phyloP scores from a whole-genome alignment of 2,329 filamentous ascomycete species.

The Drechslerella coelobrocha region DNA sequence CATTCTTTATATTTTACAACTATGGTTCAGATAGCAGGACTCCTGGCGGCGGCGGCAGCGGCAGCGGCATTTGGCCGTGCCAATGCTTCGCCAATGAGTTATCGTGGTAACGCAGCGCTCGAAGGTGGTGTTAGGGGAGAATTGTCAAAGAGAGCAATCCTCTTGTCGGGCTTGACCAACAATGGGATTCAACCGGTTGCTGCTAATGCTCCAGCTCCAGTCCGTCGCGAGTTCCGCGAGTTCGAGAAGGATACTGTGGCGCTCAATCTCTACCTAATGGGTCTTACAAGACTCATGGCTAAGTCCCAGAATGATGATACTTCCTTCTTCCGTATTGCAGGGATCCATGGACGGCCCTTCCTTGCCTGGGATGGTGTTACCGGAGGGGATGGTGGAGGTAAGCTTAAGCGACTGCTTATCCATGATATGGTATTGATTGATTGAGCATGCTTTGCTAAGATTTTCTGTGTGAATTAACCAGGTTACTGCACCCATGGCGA shows the following conservation, averaged over 20 bases:
- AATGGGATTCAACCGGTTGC: conserved; percentile 22
- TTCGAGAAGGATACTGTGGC: conserved; percentile 24
- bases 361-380: conserved; percentile 40
- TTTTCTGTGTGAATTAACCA: conserved; percentile 56
- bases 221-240: conserved; percentile 30
- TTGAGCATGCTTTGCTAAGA: too few relatives aligned
- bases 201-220: conserved; percentile 12
- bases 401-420: too few relatives aligned
- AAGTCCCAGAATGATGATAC: conserved; percentile 69
- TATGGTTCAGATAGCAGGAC: conserved; percentile 46
- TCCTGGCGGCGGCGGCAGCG: conserved; percentile 23
- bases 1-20: conserved; percentile 5
- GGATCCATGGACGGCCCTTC: conserved; percentile 73
- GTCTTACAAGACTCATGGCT: conserved; percentile 74
- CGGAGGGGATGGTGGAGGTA: conserved; percentile 40
- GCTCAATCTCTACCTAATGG: conserved; percentile 74
- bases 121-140: conserved; percentile 34
- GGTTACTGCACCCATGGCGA: conserved; percentile 82
- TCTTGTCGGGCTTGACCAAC: conserved; percentile 27
- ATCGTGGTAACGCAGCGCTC: conserved; percentile 16
- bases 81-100: conserved; percentile 30
- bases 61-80: conserved; percentile 36
- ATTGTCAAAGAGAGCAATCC: conserved; percentile 35
- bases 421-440: too few relatives aligned
- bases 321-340: conserved; percentile 80